Conservation (phyloP, 805 yeast genomes). For the Allodekkera sacchari region DNA sequence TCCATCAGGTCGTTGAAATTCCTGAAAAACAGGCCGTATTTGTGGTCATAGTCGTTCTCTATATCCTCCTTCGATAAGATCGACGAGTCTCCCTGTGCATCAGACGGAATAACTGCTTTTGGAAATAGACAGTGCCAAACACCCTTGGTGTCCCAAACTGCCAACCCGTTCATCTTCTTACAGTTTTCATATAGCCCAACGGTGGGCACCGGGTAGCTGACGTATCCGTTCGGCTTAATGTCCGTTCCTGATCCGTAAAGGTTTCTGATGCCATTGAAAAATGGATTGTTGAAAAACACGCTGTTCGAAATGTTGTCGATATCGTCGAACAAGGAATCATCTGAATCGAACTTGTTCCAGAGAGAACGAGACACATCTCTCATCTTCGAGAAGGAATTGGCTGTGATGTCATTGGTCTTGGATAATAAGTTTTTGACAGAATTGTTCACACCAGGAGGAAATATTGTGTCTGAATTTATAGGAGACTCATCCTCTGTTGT, state of each 20-base stretch:
- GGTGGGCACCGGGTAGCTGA: slow-evolving; percentile 21
- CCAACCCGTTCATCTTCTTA: slow-evolving; percentile 51
- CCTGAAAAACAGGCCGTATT: slow-evolving; percentile 52
- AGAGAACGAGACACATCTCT: background rate
- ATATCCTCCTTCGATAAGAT: slow-evolving; percentile 54
- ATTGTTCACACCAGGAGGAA: slow-evolving; percentile 2
- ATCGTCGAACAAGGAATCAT: slow-evolving; percentile 1
- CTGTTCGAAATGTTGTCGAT: no score
- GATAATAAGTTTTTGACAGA: slow-evolving; percentile 6
- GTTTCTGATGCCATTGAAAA: slow-evolving; percentile 1
- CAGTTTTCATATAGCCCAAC: slow-evolving; percentile 55
- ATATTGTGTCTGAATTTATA: slow-evolving; percentile 4
- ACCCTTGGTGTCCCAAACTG: slow-evolving; percentile 77
- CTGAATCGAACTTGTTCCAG: background rate
- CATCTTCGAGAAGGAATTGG: slow-evolving; percentile 4
- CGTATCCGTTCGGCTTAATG: slow-evolving; percentile 13
- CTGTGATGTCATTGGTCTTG: slow-evolving; percentile 10
- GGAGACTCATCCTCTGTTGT: background rate
- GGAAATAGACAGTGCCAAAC: slow-evolving; percentile 91
- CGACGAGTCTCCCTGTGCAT: slow-evolving; percentile 14
- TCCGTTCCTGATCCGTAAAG: slow-evolving; percentile 3
- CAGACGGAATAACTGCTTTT: slow-evolving; percentile 26
- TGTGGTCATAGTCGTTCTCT: slow-evolving; percentile 26
- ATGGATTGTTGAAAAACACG: slow-evolving; percentile 1
- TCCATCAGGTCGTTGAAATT: slow-evolving; percentile 56